Conservation (phyloP, 768 basidiomycete genomes). For the Termitomyces eurrhizus region DNA sequence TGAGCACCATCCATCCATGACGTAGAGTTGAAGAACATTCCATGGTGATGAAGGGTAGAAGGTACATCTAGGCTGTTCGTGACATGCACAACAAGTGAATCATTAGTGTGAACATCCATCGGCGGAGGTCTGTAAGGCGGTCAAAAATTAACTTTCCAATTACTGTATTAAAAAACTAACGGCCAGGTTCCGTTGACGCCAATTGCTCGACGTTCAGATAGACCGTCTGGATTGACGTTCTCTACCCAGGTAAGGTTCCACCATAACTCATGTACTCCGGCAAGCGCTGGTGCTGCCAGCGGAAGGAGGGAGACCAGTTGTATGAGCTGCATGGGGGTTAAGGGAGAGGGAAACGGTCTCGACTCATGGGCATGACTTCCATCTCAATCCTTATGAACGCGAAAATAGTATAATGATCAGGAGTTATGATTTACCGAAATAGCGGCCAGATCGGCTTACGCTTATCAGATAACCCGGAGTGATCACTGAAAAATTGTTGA, state of each 20-base stretch:
- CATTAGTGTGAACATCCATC: slow-evolving; percentile 63
- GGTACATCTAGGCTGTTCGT: slow-evolving; percentile 65
- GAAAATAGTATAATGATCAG: background rate
- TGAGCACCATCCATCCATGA: slow-evolving; percentile 90
- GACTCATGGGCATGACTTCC: slow-evolving; percentile 4
- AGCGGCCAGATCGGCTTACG: background rate
- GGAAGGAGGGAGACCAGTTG: slow-evolving; percentile 25
- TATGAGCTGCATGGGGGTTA: slow-evolving; percentile 8
- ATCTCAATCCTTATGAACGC: slow-evolving; percentile 8
- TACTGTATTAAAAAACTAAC: slow-evolving; percentile 40
- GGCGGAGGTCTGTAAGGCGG: slow-evolving; percentile 65
- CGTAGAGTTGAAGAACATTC: slow-evolving; percentile 89
- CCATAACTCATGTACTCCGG: slow-evolving; percentile 73
- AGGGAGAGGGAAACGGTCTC: slow-evolving; percentile 11
- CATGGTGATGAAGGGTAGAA: slow-evolving; percentile 85
- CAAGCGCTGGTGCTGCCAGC: slow-evolving; percentile 40
- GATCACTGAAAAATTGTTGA: background rate
- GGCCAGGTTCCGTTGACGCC: slow-evolving; percentile 95
- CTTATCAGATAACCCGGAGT: slow-evolving; percentile 15
- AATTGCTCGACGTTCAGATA: slow-evolving; percentile 69
- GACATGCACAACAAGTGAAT: slow-evolving; percentile 76
- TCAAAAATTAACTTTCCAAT: background rate
- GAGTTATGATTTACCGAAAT: background rate
- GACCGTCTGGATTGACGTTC: slow-evolving; percentile 80
- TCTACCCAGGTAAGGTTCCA: slow-evolving; percentile 90